These are phyloP conservation scores for Candida tallmaniae DNA, from an alignment of 805 yeast genomes.

Conservation along the genomic window DNA sequence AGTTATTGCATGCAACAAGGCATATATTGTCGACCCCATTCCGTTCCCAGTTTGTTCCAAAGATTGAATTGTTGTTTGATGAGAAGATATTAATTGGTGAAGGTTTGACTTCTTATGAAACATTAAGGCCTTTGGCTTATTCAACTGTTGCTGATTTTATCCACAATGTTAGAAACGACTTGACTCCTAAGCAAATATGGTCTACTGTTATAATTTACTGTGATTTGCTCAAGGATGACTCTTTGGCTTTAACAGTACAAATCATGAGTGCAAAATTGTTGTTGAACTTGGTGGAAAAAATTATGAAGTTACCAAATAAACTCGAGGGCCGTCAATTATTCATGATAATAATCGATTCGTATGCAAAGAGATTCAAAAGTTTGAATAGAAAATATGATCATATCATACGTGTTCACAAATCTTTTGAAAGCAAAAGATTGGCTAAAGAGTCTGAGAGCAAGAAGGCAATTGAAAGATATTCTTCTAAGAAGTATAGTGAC, in stretches of 20 bases:
- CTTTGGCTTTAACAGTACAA: constrained; percentile 85
- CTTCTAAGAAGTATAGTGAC: constrained; percentile 24
- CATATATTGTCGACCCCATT: constrained; percentile 92
- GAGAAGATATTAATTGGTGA: constrained; percentile 86
- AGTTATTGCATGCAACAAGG: constrained; percentile 86
- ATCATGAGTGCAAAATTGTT: constrained; percentile 93
- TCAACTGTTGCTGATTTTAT: constrained; percentile 94
- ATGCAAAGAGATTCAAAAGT: constrained; percentile 73
- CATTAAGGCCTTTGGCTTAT: constrained; percentile 88
- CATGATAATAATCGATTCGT: constrained; percentile 82
- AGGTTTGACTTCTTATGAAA: constrained; percentile 87
- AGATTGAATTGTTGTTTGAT: constrained; percentile 79
- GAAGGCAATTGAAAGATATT: constrained; percentile 35
- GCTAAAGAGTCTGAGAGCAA: constrained; percentile 40
- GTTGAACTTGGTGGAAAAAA: constrained; percentile 82
- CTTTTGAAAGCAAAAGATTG: constrained; percentile 41
- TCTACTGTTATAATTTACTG: constrained; percentile 82
- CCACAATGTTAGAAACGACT: constrained; percentile 82
- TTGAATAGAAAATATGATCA: constrained; percentile 68
- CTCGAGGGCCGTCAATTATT: constrained; percentile 79
- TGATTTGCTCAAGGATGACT: constrained; percentile 70
- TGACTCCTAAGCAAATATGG: constrained; percentile 80
- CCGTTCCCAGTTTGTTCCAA: constrained; percentile 75
- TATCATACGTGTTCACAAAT: constrained; percentile 58
- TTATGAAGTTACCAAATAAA: constrained; percentile 75